Percentiles rank a stretch among this genome's conserved stretches.
Conservation (phyloP, 768 basidiomycete species). For the Lactarius deliciosus region DNA sequence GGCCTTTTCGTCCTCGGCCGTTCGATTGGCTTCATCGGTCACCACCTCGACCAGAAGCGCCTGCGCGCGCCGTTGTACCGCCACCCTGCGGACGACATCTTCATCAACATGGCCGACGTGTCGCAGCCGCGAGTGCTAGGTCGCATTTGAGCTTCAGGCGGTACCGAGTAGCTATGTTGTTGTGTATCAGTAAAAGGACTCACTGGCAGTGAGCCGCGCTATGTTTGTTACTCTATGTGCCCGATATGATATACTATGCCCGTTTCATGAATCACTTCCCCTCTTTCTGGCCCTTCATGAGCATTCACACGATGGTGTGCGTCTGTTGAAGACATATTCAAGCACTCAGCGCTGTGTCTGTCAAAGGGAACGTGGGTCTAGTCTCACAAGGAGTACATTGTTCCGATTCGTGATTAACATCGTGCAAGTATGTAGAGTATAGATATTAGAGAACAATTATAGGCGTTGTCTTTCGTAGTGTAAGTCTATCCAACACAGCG, state of each 20-base stretch:
- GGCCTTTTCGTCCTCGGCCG: constrained; percentile 97
- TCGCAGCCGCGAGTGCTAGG: constrained; percentile 79
- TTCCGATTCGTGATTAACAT: not conserved
- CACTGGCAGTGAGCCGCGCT: not conserved
- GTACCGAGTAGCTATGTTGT: constrained; percentile 5
- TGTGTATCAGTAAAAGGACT: constrained; percentile 22
- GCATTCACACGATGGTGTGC: not conserved
- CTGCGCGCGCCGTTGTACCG: constrained; percentile 91
- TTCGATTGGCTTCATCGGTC: constrained; percentile 96
- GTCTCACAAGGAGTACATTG: not conserved
- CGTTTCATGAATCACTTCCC: constrained; percentile 17
- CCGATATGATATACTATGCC: constrained; percentile 16
- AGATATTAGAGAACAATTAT: no score
- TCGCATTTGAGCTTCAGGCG: constrained; percentile 32
- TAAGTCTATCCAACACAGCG: not conserved
- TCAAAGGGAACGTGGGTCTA: not conserved
- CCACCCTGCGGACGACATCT: constrained; percentile 93
- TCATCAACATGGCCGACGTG: constrained; percentile 90
- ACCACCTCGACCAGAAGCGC: constrained; percentile 95
- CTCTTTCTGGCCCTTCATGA: not conserved
- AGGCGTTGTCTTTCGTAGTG: not conserved
- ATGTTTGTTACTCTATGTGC: constrained; percentile 16
- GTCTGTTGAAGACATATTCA: not conserved
- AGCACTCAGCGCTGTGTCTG: not conserved
- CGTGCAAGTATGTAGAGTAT: not conserved